Conservation (phyloP, 768 basidiomycete genomes). For the Rhodotorula babjevae region DNA sequence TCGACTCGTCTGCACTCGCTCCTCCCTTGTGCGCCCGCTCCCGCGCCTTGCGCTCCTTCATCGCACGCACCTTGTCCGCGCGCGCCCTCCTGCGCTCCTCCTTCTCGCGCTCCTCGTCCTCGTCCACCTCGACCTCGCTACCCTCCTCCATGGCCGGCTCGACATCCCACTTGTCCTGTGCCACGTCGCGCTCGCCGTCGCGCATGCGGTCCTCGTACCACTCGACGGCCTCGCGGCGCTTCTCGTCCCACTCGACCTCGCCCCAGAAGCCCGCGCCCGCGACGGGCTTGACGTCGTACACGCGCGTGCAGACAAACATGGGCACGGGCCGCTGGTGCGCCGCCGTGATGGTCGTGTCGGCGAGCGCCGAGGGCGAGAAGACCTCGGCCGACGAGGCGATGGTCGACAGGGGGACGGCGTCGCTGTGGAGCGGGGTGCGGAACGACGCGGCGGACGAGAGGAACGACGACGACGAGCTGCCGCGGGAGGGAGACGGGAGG, state of each 20-base stretch:
- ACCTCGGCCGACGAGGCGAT: constrained; percentile 18
- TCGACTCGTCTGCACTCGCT: not conserved
- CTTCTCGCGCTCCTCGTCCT: constrained; percentile 4
- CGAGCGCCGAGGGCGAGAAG: constrained; percentile 7
- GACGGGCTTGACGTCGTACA: constrained; percentile 37
- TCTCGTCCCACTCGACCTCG: constrained; percentile 20
- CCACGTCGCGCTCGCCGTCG: not conserved
- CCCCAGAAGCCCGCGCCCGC: constrained; percentile 23
- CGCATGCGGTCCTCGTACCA: not conserved
- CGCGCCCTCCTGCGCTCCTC: not conserved
- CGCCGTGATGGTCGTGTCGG: not conserved
- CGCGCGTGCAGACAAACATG: constrained; percentile 25
- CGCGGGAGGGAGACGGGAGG: not conserved
- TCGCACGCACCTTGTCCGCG: not conserved
- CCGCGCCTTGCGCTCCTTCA: not conserved
- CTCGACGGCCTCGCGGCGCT: not conserved
- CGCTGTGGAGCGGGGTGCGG: constrained; percentile 29
- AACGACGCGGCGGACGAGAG: constrained; percentile 20
- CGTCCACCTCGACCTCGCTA: constrained; percentile 35
- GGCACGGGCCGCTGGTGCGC: not conserved
- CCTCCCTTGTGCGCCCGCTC: constrained; percentile 20
- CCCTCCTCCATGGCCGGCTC: constrained; percentile 23
- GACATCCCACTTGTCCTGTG: constrained; percentile 24
- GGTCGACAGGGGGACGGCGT: constrained; percentile 12
- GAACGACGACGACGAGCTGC: not conserved